Percentiles rank a stretch among this genome's conserved stretches.
phyloP scores from a whole-genome alignment of 768 basidiomycete species.

The Xanthoconium purpureum region DNA sequence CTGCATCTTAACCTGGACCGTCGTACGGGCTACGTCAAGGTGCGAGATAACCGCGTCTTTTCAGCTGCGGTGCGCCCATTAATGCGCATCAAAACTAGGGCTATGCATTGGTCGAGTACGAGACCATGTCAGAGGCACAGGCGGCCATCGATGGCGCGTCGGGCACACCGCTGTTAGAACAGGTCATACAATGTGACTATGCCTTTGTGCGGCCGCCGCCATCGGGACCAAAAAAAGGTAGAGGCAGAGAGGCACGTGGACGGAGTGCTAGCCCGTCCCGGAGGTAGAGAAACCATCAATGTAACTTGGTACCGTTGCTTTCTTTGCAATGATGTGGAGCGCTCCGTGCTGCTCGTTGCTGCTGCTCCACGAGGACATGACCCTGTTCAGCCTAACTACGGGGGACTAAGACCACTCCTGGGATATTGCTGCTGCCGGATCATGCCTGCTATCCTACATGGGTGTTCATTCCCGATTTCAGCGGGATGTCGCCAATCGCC shows the following conservation, averaged over 20 bases:
- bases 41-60: slow-evolving; percentile 32
- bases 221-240: slow-evolving; percentile 74
- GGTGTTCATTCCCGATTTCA: slow-evolving; percentile 10
- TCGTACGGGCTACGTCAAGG: slow-evolving; percentile 98
- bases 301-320: slow-evolving; percentile 1
- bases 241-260: slow-evolving; percentile 56
- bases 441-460: not conserved
- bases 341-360: slow-evolving; percentile 1
- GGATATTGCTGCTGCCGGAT: not conserved
- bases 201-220: slow-evolving; percentile 87
- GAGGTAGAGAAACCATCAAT: slow-evolving; percentile 36
- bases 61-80: not conserved
- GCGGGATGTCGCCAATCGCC: not conserved
- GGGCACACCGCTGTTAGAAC: slow-evolving; percentile 80
- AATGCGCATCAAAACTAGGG: slow-evolving; percentile 51
- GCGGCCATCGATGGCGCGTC: slow-evolving; percentile 89
- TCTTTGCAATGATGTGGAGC: not conserved
- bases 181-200: slow-evolving; percentile 85
- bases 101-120: slow-evolving; percentile 97
- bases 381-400: slow-evolving; percentile 5
- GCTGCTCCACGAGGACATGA: not conserved
- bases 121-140: slow-evolving; percentile 91
- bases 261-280: slow-evolving; percentile 81
- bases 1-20: slow-evolving; percentile 95
- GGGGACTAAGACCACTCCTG: not conserved